Conservation (phyloP, 2,329 filamentous ascomycete genomes). For the Ophiostoma populinum region DNA sequence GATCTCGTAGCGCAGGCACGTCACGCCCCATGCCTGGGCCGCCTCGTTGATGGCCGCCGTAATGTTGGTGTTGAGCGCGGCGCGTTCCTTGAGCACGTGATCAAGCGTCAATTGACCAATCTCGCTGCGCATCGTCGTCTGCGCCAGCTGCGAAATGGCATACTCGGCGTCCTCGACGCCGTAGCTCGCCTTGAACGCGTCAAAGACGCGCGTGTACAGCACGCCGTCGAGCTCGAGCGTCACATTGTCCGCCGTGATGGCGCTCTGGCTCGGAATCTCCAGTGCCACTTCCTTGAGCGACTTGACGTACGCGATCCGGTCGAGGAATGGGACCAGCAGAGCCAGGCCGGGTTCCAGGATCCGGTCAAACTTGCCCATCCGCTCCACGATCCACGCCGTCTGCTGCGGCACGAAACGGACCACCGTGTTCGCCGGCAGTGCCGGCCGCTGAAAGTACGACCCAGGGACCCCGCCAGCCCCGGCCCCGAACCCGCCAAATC, state of each 20-base stretch:
- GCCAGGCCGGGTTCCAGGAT: slow-evolving; percentile 87
- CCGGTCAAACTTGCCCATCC: slow-evolving; percentile 93
- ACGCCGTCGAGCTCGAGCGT: slow-evolving; percentile 93
- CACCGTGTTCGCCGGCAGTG: slow-evolving; percentile 80
- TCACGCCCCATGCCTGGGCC: slow-evolving; percentile 90
- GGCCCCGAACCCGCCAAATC: slow-evolving; percentile 6
- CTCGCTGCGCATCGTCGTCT: slow-evolving; percentile 97
- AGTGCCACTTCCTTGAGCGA: slow-evolving; percentile 90
- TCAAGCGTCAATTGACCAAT: slow-evolving; percentile 94
- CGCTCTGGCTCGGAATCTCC: slow-evolving; percentile 93
- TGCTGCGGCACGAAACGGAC: slow-evolving; percentile 98
- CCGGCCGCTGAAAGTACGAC: slow-evolving; percentile 63
- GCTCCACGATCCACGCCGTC: slow-evolving; percentile 98
- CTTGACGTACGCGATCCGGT: slow-evolving; percentile 95
- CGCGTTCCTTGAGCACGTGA: slow-evolving; percentile 93
- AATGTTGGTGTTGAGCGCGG: slow-evolving; percentile 92
- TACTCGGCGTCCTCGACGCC: slow-evolving; percentile 98
- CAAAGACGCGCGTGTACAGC: slow-evolving; percentile 87
- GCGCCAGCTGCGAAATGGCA: slow-evolving; percentile 90
- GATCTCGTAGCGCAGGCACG: slow-evolving; percentile 93
- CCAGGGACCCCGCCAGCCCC: slow-evolving; percentile 43
- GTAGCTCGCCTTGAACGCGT: slow-evolving; percentile 93
- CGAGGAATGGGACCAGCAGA: slow-evolving; percentile 74
- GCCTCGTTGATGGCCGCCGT: slow-evolving; percentile 98
- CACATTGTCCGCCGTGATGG: slow-evolving; percentile 96